Evolutionary conservation across 345 rosid species (phyloP).

Genomic region (Psidium guajava): DNA sequence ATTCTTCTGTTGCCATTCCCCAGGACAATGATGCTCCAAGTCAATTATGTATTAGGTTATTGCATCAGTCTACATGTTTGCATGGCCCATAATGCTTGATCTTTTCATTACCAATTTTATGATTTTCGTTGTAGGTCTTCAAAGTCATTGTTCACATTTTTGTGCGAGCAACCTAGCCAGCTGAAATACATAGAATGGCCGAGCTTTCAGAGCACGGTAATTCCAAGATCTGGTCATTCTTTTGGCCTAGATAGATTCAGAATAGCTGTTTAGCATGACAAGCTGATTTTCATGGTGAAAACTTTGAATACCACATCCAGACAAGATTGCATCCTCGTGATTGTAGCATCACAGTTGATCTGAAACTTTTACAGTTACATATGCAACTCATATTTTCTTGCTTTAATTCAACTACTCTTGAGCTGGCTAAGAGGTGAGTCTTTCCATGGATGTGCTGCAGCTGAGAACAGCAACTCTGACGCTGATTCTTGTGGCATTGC

Average conservation of each 20-base stretch:
- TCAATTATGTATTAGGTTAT: not conserved
- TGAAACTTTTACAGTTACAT: not conserved
- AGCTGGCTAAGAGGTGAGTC: not conserved
- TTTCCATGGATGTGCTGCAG: not conserved
- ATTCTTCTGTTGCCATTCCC: not conserved
- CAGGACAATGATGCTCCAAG: not conserved
- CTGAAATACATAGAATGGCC: constrained; percentile 4
- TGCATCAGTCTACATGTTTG: not conserved
- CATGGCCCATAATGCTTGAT: not conserved
- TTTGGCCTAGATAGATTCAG: not conserved
- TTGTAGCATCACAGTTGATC: not conserved
- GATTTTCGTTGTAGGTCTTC: not conserved
- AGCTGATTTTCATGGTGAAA: not conserved
- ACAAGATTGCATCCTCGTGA: not conserved
- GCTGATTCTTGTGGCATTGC: not conserved
- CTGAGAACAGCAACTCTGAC: not conserved
- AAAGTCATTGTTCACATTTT: not conserved
- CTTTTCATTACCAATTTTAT: not conserved
- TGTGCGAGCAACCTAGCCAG: not conserved
- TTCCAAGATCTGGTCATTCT: not conserved
- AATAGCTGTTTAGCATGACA: not conserved
- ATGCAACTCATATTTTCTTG: not conserved
- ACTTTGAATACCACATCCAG: not conserved
- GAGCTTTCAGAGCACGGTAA: not conserved
- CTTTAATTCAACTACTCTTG: not conserved